Conservation (phyloP, 2,329 filamentous ascomycete genomes). For the Scytalidium lignicola region DNA sequence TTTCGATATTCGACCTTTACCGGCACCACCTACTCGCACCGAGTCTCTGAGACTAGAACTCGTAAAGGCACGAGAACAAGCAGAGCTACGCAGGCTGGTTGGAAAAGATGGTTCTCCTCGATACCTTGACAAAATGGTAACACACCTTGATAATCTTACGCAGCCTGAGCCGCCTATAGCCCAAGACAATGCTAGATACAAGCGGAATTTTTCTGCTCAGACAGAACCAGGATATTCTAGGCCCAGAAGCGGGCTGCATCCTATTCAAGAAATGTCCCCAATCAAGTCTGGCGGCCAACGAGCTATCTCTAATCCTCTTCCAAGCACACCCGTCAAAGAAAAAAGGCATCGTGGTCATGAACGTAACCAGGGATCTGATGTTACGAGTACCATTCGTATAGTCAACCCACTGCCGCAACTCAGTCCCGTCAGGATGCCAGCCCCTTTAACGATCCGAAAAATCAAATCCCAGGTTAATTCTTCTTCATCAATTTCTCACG, state of each 20-base stretch:
- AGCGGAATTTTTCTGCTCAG: background rate
- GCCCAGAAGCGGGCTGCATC: background rate
- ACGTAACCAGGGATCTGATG: slow-evolving; percentile 4
- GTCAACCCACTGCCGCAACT: slow-evolving; percentile 19
- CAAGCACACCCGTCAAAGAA: background rate
- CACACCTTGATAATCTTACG: slow-evolving; percentile 53
- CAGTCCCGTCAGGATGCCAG: slow-evolving; percentile 24
- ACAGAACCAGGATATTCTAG: background rate
- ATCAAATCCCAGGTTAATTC: slow-evolving; percentile 19
- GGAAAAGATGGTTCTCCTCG: slow-evolving; percentile 31
- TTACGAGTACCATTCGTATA: slow-evolving; percentile 23
- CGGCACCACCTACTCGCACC: slow-evolving; percentile 22
- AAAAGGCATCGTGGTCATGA: slow-evolving; percentile 7
- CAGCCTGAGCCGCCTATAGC: slow-evolving; percentile 28
- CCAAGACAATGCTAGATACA: background rate
- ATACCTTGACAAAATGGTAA: slow-evolving; percentile 55
- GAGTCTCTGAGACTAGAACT: slow-evolving; percentile 25
- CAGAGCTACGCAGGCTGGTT: slow-evolving; percentile 21
- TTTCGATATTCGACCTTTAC: slow-evolving; percentile 23
- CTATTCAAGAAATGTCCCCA: background rate
- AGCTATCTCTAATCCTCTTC: background rate
- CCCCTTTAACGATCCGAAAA: slow-evolving; percentile 27
- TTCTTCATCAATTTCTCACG: slow-evolving; percentile 7
- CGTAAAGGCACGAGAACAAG: slow-evolving; percentile 22
- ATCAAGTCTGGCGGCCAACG: background rate